Evolutionary conservation across 257 asterid species (phyloP).

Genomic region (Penstemon davidsonii): DNA sequence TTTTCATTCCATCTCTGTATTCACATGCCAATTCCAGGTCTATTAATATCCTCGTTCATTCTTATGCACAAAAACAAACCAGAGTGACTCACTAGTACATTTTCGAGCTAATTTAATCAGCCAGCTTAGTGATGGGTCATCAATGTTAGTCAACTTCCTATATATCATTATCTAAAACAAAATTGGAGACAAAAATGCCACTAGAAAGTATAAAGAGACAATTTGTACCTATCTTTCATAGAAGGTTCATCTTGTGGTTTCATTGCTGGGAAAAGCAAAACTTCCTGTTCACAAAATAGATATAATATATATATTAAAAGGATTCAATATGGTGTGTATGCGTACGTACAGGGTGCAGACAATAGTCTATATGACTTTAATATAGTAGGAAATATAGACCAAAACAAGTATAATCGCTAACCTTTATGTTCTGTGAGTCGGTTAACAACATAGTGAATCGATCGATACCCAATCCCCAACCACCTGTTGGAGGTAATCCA

Average conservation of each 20-base stretch:
- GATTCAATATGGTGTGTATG: too few species aligned
- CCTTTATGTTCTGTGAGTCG: constrained; percentile 96
- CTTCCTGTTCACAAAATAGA: constrained; percentile 56
- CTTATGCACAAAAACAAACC: not conserved
- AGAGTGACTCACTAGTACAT: not conserved
- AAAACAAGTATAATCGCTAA: constrained; percentile 12
- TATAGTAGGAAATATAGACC: not conserved
- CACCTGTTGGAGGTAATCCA: constrained; percentile 94
- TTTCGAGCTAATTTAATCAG: not conserved
- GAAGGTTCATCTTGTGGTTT: constrained; percentile 80
- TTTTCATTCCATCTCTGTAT: too few species aligned
- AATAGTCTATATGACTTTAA: too few species aligned
- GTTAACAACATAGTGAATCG: constrained; percentile 84
- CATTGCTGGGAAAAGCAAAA: constrained; percentile 88
- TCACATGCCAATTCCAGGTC: too few species aligned
- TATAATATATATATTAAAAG: not conserved
- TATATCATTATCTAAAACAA: not conserved
- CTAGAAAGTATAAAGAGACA: not conserved
- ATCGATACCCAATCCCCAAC: constrained; percentile 97
- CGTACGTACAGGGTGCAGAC: too few species aligned
- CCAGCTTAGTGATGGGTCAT: not conserved
- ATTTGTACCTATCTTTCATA: constrained; percentile 52
- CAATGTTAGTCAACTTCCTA: not conserved
- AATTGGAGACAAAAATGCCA: constrained; percentile 1
- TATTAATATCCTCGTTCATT: not conserved